These are phyloP conservation scores for Eragrostis tef DNA, from an alignment of 202 grass and related monocot species.

Conservation along the genomic window DNA sequence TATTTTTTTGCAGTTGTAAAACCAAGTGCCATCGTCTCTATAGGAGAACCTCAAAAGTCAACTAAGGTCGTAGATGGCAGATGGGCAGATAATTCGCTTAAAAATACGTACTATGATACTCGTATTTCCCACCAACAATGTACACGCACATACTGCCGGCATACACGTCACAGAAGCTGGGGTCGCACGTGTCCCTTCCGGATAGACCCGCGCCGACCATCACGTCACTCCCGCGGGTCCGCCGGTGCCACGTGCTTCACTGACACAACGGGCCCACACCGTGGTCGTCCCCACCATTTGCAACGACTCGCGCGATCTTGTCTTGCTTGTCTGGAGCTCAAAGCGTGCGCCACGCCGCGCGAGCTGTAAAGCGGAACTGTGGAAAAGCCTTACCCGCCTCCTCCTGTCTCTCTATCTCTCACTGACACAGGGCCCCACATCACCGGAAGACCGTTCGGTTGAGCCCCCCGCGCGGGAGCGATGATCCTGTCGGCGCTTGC, in stretches of 20 bases:
- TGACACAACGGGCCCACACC: background rate
- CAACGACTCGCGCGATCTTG: background rate
- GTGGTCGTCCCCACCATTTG: too few species aligned
- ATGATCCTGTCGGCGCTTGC: slow-evolving; percentile 92
- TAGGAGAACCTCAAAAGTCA: too few species aligned
- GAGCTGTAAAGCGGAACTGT: background rate
- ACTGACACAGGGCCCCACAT: slow-evolving; percentile 37
- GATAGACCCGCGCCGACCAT: slow-evolving; percentile 34
- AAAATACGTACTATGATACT: too few species aligned
- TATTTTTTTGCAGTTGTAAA: too few species aligned
- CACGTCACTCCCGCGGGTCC: background rate
- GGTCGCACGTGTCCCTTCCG: background rate
- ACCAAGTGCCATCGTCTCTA: too few species aligned
- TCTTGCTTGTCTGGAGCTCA: background rate
- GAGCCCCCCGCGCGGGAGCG: background rate
- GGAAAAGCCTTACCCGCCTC: background rate
- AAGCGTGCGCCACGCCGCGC: background rate
- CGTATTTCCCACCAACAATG: too few species aligned
- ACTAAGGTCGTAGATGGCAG: too few species aligned
- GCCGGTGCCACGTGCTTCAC: background rate
- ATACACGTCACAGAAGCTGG: background rate
- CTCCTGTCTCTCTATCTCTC: background rate
- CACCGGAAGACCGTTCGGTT: background rate
- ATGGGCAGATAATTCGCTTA: too few species aligned
- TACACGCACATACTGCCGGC: too few species aligned